Evolutionary conservation across 2,329 filamentous ascomycete genomes (phyloP).

Genomic region (Diaporthe longicolla): DNA sequence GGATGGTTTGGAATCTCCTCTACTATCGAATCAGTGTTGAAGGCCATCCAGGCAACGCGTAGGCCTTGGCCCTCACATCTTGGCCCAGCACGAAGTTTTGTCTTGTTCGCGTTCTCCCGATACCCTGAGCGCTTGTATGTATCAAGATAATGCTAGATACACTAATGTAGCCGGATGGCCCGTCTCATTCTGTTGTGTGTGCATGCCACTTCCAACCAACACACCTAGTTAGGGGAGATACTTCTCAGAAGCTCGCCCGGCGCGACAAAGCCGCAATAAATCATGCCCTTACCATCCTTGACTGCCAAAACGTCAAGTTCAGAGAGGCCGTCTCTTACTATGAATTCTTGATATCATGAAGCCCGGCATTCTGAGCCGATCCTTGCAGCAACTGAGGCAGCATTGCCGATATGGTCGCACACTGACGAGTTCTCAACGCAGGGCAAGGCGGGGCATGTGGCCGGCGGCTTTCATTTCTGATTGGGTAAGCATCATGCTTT

Average conservation of each 20-base stretch:
- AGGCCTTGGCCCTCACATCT: not conserved
- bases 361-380: not conserved
- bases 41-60: not conserved
- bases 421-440: not conserved
- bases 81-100: not conserved
- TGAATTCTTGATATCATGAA: not conserved
- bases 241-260: not conserved
- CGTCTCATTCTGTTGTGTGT: not conserved
- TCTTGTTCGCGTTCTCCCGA: not conserved
- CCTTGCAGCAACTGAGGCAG: not conserved
- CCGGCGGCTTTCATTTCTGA: not conserved
- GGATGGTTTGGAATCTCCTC: not conserved
- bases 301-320: too few species aligned
- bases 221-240: not conserved
- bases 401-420: not conserved
- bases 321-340: not conserved
- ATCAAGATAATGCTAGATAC: slow-evolving; percentile 14
- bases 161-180: not conserved
- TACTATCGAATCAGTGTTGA: not conserved
- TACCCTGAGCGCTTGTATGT: slow-evolving; percentile 27
- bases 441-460: not conserved
- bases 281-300: not conserved
- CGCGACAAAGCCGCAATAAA: not conserved
- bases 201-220: not conserved
- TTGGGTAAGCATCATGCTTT: not conserved